These are phyloP conservation scores for Andrographis paniculata DNA, from an alignment of 305 asterid genomes.

Conservation along the genomic window DNA sequence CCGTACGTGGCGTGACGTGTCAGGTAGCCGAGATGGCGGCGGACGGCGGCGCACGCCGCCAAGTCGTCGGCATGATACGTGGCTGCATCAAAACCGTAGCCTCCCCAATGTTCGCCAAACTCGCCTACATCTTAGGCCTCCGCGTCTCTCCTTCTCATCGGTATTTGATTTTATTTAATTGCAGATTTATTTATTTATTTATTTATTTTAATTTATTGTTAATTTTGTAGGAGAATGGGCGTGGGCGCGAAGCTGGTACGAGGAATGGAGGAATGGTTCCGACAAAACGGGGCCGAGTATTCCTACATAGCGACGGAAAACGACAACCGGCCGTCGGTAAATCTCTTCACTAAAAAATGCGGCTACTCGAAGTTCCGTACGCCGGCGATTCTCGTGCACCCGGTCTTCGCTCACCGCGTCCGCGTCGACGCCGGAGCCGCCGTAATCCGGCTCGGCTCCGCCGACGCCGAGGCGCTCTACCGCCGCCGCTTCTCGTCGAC, in stretches of 20 bases:
- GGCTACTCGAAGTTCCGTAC: slow-evolving; percentile 66
- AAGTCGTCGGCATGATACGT: slow-evolving; percentile 75
- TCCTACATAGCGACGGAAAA: slow-evolving; percentile 73
- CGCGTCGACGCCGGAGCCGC: slow-evolving; percentile 20
- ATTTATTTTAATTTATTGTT: not conserved
- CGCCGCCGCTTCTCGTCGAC: slow-evolving; percentile 30
- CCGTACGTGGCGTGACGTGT: too few species aligned
- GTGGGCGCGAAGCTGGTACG: slow-evolving; percentile 52
- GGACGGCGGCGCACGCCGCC: slow-evolving; percentile 27
- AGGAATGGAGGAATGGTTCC: slow-evolving; percentile 52
- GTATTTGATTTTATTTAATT: slow-evolving; percentile 17
- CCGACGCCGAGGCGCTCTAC: slow-evolving; percentile 51
- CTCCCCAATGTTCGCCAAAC: slow-evolving; percentile 38
- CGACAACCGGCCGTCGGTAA: slow-evolving; percentile 54
- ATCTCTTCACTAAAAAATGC: slow-evolving; percentile 61
- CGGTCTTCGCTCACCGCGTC: slow-evolving; percentile 60
- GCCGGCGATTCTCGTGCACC: slow-evolving; percentile 56
- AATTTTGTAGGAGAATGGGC: slow-evolving; percentile 50
- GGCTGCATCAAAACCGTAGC: slow-evolving; percentile 74
- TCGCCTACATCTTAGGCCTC: slow-evolving; percentile 68
- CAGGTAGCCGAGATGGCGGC: slow-evolving; percentile 82
- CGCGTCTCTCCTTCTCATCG: slow-evolving; percentile 64
- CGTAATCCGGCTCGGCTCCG: slow-evolving; percentile 30
- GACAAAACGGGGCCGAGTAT: slow-evolving; percentile 61
- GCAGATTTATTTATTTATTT: too few species aligned